Conservation (phyloP, 2,329 filamentous ascomycete genomes). For the Pseudogymnoascus sp. region DNA sequence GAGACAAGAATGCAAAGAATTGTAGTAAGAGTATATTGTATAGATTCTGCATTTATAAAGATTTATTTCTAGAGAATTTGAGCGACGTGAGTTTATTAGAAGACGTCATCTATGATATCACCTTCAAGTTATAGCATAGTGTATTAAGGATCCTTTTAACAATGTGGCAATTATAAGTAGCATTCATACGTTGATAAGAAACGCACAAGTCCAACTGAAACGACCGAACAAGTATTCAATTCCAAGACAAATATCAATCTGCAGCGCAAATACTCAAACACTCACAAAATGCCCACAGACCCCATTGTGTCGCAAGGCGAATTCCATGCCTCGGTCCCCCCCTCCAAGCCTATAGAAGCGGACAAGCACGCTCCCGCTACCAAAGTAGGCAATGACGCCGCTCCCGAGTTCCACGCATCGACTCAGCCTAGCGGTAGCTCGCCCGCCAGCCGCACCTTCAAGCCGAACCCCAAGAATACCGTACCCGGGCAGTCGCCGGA, state of each 20-base stretch:
- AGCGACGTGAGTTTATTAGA: not conserved
- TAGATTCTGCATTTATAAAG: not conserved
- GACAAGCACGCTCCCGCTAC: constrained; percentile 56
- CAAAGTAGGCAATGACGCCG: constrained; percentile 49
- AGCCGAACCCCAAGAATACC: not conserved
- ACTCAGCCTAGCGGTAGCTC: constrained; percentile 55
- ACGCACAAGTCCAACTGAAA: not conserved
- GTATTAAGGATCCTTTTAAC: not conserved
- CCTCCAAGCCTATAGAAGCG: constrained; percentile 41
- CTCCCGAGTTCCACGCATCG: constrained; percentile 57
- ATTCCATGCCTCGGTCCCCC: constrained; percentile 44
- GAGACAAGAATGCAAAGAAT: not conserved
- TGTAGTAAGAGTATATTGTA: not conserved
- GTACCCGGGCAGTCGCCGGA: not conserved
- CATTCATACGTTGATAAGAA: not conserved
- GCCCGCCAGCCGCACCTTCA: constrained; percentile 31
- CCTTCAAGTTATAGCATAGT: not conserved
- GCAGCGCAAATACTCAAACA: not conserved
- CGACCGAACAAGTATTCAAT: not conserved
- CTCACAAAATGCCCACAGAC: constrained; percentile 29
- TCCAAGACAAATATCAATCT: not conserved
- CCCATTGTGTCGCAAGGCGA: constrained; percentile 48
- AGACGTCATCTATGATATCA: not conserved
- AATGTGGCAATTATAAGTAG: not conserved
- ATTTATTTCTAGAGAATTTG: not conserved